phyloP scores from a whole-genome alignment of 2,329 filamentous ascomycete species.

The Cryoendolithus antarcticus region DNA sequence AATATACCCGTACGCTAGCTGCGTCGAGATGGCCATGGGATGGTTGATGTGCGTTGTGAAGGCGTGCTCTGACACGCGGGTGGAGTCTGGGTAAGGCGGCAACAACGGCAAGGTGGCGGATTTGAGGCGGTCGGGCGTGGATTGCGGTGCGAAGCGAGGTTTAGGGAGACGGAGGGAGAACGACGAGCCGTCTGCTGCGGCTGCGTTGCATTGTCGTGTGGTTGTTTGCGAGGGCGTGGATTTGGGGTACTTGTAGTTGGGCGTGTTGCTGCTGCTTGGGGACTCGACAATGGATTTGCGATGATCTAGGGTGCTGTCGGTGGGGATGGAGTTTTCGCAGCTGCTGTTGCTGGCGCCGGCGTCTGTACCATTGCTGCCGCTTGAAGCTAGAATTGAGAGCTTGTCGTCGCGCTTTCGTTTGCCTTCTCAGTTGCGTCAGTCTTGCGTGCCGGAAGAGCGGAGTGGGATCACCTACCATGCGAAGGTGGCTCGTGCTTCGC shows the following conservation, averaged over 20 bases:
- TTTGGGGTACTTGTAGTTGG: no score
- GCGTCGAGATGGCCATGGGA: slow-evolving; percentile 5
- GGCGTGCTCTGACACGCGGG: neutral
- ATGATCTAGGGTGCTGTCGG: no score
- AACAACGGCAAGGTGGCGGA: neutral
- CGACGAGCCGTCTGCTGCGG: no score
- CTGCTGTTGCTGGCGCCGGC: no score
- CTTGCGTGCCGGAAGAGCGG: neutral
- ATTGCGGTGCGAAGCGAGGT: neutral
- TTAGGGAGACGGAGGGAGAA: slow-evolving; percentile 2
- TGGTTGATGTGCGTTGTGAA: neutral
- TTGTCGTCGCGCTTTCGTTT: slow-evolving; percentile 3
- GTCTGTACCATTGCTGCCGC: neutral
- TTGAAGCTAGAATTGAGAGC: neutral
- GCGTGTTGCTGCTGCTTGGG: no score
- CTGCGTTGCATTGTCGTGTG: no score
- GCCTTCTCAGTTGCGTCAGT: neutral
- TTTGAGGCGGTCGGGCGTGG: no score
- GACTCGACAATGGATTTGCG: no score
- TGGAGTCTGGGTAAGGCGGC: neutral
- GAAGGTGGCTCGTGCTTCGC: slow-evolving; percentile 42
- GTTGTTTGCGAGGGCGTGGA: no score
- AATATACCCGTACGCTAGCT: slow-evolving; percentile 3
- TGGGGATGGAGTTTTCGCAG: no score
- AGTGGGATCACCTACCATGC: neutral